phyloP scores from a whole-genome alignment of 169 alveolate species.

The Plasmodium vivax region DNA sequence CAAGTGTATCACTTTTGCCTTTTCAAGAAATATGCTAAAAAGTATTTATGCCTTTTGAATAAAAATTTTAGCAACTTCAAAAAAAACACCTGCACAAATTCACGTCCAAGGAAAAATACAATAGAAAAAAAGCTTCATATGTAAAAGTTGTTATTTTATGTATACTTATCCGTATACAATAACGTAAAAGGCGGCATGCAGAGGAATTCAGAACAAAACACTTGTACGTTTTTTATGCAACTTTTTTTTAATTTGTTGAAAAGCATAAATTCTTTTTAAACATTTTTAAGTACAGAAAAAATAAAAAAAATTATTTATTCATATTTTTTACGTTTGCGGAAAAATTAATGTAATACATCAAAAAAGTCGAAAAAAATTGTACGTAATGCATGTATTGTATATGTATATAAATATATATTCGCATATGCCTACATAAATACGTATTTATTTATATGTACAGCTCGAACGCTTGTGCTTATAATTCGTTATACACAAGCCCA shows the following conservation, averaged over 20 bases:
- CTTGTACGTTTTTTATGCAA: constrained; percentile 8
- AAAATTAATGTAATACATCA: constrained; percentile 10
- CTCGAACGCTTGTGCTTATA: neutral
- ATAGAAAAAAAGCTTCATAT: constrained; percentile 1
- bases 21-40: neutral
- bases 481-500: neutral
- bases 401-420: constrained; percentile 14
- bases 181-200: neutral
- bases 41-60: constrained; percentile 16
- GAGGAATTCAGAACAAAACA: constrained; percentile 38
- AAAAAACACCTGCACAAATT: neutral
- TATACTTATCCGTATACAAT: neutral
- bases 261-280: neutral
- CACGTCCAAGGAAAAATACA: constrained; percentile 2
- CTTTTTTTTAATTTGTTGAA: neutral
- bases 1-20: neutral
- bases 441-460: constrained; percentile 6
- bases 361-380: neutral
- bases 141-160: neutral
- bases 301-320: neutral
- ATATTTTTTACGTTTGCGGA: neutral
- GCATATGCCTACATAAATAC: neutral
- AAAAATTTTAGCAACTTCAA: constrained; percentile 1
- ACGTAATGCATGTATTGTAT: constrained; percentile 12
- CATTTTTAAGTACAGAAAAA: neutral